Percentiles rank a stretch among this genome's conserved stretches.
Conservation (phyloP, 768 basidiomycete species). For the Naganishia vishniacii region DNA sequence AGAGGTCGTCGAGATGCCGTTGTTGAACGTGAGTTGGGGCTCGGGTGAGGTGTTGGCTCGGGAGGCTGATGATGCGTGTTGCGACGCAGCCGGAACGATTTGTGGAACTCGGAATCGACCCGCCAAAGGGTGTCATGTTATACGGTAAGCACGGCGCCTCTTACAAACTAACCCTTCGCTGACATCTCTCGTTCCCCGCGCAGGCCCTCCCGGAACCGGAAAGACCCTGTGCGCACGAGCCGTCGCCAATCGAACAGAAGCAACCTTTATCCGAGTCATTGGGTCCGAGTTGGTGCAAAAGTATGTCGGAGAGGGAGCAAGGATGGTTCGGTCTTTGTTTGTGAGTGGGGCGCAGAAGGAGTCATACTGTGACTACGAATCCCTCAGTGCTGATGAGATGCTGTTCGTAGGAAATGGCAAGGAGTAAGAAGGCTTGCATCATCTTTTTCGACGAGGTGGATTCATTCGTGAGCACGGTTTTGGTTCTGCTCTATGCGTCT, state of each 20-base stretch:
- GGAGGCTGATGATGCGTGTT: conserved; percentile 10
- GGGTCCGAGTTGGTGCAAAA: conserved; percentile 99
- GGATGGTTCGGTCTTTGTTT: conserved; percentile 97
- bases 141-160: conserved; percentile 55
- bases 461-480: conserved; percentile 12
- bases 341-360: conserved; percentile 1
- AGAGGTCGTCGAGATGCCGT: conserved; percentile 94
- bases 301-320: conserved; percentile 96
- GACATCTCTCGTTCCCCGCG: background rate
- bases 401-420: conserved; percentile 91
- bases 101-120: conserved; percentile 95
- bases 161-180: background rate
- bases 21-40: conserved; percentile 69
- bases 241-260: conserved; percentile 96
- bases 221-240: conserved; percentile 98
- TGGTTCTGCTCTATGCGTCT: background rate
- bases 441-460: conserved; percentile 99
- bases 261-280: conserved; percentile 98
- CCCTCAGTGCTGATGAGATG: background rate
- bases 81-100: conserved; percentile 88
- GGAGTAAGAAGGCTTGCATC: conserved; percentile 97
- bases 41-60: background rate
- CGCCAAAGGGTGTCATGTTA: conserved; percentile 92
- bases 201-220: conserved; percentile 53
- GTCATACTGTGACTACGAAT: background rate